Evolutionary conservation across 2,329 filamentous ascomycete species (phyloP).

Genomic region (Orbilia blumenaviensis): DNA sequence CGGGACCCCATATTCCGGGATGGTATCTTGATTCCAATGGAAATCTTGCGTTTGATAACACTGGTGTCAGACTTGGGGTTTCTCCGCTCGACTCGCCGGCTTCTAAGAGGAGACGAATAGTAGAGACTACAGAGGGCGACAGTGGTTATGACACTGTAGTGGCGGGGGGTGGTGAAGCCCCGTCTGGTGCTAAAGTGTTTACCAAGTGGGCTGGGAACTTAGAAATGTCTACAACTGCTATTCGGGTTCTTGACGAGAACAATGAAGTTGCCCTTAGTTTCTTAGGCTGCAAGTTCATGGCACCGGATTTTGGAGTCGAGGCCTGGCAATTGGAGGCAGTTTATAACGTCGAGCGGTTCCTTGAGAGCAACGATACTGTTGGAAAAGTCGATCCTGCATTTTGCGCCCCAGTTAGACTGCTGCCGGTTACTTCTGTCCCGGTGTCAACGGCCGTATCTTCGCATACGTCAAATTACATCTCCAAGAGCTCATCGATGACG

Average conservation of each 20-base stretch:
- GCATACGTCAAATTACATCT: slow-evolving; percentile 9
- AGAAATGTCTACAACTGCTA: background rate
- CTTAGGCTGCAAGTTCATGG: slow-evolving; percentile 10
- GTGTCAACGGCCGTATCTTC: background rate
- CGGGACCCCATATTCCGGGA: background rate
- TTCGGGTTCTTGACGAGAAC: background rate
- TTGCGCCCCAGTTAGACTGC: slow-evolving; percentile 9
- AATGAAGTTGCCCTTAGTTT: background rate
- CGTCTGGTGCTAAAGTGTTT: background rate
- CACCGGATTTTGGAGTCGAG: background rate
- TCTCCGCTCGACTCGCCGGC: background rate
- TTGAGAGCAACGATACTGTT: background rate
- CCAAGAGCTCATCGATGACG: background rate
- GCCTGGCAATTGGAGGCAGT: slow-evolving; percentile 23
- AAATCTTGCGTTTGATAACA: slow-evolving; percentile 27
- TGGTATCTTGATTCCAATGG: slow-evolving; percentile 29
- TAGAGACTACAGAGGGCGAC: background rate
- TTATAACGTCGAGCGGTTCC: background rate
- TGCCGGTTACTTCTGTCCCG: background rate
- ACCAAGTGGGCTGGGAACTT: background rate
- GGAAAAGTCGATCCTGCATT: background rate
- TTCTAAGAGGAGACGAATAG: background rate
- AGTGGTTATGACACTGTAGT: slow-evolving; percentile 20
- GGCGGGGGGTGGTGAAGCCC: background rate
- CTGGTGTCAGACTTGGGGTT: slow-evolving; percentile 23